Evolutionary conservation across 2,329 filamentous ascomycete genomes (phyloP).

Genomic region (Aspergillus tubingensis): DNA sequence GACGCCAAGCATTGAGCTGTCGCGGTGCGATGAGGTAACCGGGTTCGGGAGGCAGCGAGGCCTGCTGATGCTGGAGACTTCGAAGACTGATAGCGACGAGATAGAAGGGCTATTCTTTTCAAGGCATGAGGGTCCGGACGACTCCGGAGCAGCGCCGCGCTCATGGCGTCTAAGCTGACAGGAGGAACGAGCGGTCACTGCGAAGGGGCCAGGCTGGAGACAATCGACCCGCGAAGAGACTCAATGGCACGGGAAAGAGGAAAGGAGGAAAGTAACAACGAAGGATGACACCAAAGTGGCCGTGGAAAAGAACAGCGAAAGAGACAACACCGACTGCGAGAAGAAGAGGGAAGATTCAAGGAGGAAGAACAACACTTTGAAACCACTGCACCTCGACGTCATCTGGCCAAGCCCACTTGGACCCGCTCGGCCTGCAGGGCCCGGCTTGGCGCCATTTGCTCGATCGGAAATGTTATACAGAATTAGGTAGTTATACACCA

Average conservation of each 20-base stretch:
- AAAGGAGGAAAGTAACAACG: background rate
- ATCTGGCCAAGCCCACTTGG: conserved; percentile 4
- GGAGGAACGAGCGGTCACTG: conserved; percentile 1
- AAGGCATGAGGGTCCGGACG: conserved; percentile 31
- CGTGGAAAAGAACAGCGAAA: background rate
- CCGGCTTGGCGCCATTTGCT: conserved; percentile 2
- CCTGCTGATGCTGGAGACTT: conserved; percentile 15
- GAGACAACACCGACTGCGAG: conserved; percentile 5
- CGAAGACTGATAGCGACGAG: conserved; percentile 23
- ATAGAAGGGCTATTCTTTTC: conserved; percentile 28
- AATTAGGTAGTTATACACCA: background rate
- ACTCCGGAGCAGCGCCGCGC: conserved; percentile 34
- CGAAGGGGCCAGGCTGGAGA: background rate
- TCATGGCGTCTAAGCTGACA: conserved; percentile 27
- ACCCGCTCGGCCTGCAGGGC: conserved; percentile 9
- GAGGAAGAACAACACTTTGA: background rate
- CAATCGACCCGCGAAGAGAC: background rate
- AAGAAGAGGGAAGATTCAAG: conserved; percentile 6
- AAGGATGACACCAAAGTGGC: background rate
- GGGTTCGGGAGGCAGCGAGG: conserved; percentile 19
- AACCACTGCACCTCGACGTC: background rate
- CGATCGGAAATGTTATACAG: background rate
- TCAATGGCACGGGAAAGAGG: conserved; percentile 7
- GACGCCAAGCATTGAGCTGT: conserved; percentile 27
- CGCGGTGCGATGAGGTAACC: conserved; percentile 24